Percentiles rank a stretch among this genome's conserved stretches.
These are phyloP conservation scores for Acorus gramineus DNA, from an alignment of 106 monocot species.

Conservation along the genomic window DNA sequence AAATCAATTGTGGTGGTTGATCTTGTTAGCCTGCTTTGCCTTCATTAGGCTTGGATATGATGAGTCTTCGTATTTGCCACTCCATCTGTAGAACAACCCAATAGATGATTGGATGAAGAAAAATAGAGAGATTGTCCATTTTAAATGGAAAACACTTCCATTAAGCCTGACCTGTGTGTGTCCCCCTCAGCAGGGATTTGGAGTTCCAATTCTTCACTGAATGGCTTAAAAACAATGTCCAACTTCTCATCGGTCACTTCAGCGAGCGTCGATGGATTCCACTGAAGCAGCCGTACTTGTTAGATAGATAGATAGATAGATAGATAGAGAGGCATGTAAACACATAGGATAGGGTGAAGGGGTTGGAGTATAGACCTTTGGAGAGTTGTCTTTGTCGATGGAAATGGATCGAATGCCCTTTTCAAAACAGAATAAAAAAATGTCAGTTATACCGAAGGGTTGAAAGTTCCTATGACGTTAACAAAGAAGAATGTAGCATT, in stretches of 20 bases:
- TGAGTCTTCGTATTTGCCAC: constrained; percentile 10
- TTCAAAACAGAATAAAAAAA: background rate
- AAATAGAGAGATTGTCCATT: no score
- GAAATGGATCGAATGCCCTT: constrained; percentile 84
- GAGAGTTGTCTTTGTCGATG: constrained; percentile 88
- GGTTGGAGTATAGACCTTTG: constrained; percentile 43
- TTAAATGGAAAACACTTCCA: background rate
- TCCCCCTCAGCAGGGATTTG: constrained; percentile 10
- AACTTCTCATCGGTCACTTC: constrained; percentile 10
- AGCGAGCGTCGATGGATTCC: constrained; percentile 18
- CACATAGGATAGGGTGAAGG: background rate
- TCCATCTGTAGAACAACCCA: constrained; percentile 11
- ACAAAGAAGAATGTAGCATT: no score
- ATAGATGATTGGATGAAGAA: background rate
- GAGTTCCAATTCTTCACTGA: constrained; percentile 17
- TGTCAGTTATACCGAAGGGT: background rate
- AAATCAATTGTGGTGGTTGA: no score
- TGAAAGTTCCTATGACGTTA: no score
- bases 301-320: background rate
- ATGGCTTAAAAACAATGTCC: constrained; percentile 16
- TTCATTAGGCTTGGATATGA: constrained; percentile 2
- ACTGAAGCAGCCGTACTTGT: background rate
- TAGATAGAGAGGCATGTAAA: background rate
- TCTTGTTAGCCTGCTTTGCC: background rate
- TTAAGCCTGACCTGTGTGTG: constrained; percentile 1